Conservation (phyloP, 2,329 filamentous ascomycete genomes). For the Colletotrichum ledebouriae region DNA sequence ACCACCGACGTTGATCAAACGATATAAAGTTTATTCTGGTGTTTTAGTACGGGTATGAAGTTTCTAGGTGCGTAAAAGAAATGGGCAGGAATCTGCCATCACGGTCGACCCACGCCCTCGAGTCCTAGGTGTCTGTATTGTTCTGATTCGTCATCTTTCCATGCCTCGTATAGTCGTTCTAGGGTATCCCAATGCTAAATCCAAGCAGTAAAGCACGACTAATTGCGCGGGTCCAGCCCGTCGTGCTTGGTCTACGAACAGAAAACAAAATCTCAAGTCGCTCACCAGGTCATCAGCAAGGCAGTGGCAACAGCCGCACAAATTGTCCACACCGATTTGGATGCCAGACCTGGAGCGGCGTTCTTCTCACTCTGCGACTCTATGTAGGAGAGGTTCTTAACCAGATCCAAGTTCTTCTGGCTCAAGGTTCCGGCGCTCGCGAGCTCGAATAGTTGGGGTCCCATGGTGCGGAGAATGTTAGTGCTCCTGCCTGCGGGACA, state of each 20-base stretch:
- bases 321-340: constrained; percentile 22
- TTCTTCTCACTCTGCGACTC: constrained; percentile 42
- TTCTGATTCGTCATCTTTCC: constrained; percentile 45
- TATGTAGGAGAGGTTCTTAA: constrained; percentile 42
- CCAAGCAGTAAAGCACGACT: constrained; percentile 29
- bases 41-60: constrained; percentile 26
- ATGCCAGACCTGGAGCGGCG: constrained; percentile 23
- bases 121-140: not conserved
- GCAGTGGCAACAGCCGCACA: constrained; percentile 10
- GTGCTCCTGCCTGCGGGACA: constrained; percentile 76
- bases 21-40: constrained; percentile 1
- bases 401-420: constrained; percentile 46
- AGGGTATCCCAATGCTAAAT: constrained; percentile 42
- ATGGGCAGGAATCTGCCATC: not conserved
- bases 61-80: constrained; percentile 32
- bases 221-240: constrained; percentile 38
- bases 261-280: not conserved
- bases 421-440: constrained; percentile 57
- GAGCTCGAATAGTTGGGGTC: constrained; percentile 62
- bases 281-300: constrained; percentile 21
- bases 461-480: constrained; percentile 68
- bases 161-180: constrained; percentile 35
- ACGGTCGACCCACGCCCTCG: constrained; percentile 8
- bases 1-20: no score
- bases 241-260: constrained; percentile 14